phyloP scores from a whole-genome alignment of 106 monocot genomes.

The Dactylorhiza incarnata region DNA sequence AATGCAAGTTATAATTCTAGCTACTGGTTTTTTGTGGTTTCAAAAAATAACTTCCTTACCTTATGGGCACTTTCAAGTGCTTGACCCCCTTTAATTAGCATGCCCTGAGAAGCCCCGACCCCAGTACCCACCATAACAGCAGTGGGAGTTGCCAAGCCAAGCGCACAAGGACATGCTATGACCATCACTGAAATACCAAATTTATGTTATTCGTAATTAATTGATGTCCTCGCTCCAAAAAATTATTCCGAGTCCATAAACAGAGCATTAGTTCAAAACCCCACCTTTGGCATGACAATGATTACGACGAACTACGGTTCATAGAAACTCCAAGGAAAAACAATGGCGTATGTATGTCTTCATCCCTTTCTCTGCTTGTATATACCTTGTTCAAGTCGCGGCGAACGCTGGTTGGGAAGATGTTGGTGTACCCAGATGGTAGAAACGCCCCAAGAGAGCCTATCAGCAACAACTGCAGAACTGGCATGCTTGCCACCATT shows the following conservation, averaged over 20 bases:
- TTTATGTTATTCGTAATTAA: too few relatives aligned
- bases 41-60: slow-evolving; percentile 22
- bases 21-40: too few relatives aligned
- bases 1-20: too few relatives aligned
- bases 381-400: slow-evolving; percentile 73
- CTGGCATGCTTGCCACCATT: slow-evolving; percentile 50
- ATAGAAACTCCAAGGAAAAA: too few relatives aligned
- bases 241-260: too few relatives aligned
- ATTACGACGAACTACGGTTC: too few relatives aligned
- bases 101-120: slow-evolving; percentile 88
- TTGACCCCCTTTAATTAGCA: slow-evolving; percentile 94
- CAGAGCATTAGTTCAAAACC: too few relatives aligned
- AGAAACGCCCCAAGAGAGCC: slow-evolving; percentile 64
- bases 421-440: slow-evolving; percentile 23
- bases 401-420: slow-evolving; percentile 32
- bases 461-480: slow-evolving; percentile 54
- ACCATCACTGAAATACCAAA: slow-evolving; percentile 98
- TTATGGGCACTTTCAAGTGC: slow-evolving; percentile 91
- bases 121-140: slow-evolving; percentile 99
- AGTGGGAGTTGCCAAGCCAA: slow-evolving; percentile 93
- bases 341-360: too few relatives aligned
- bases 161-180: slow-evolving; percentile 91
- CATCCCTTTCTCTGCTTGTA: too few relatives aligned
- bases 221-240: too few relatives aligned
- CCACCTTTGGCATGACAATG: too few relatives aligned